These are phyloP conservation scores for grape (Vitis vinifera) DNA, from an alignment of 164 flowering plant genomes.

Conservation along the genomic window DNA sequence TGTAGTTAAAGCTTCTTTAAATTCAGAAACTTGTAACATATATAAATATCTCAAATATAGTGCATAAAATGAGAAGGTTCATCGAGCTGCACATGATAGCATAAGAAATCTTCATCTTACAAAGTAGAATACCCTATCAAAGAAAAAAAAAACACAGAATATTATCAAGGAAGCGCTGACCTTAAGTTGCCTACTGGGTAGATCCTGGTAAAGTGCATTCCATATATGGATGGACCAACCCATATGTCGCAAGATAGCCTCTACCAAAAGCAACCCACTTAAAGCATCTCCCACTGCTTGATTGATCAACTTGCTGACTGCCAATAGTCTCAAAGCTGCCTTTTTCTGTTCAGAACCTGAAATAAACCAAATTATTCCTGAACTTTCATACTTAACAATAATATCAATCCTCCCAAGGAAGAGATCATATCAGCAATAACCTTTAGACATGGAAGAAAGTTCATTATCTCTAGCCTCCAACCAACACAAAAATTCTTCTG, in stretches of 20 bases:
- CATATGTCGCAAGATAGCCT: slow-evolving; percentile 68
- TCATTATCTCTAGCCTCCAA: slow-evolving; percentile 52
- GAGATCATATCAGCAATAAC: slow-evolving; percentile 23
- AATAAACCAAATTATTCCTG: slow-evolving; percentile 16
- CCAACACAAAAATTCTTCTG: slow-evolving; percentile 60
- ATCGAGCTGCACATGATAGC: background rate
- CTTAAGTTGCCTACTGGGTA: slow-evolving; percentile 97
- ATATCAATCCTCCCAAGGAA: background rate
- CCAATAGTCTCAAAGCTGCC: slow-evolving; percentile 77
- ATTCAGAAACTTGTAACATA: background rate
- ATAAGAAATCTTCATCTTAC: background rate
- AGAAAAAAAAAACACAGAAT: background rate
- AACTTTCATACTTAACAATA: background rate
- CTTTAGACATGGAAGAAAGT: slow-evolving; percentile 50
- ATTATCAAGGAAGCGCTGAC: slow-evolving; percentile 27
- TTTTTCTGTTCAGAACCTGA: slow-evolving; percentile 74
- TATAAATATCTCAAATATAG: background rate
- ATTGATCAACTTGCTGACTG: slow-evolving; percentile 76
- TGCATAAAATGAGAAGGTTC: background rate
- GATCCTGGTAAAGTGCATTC: slow-evolving; percentile 83
- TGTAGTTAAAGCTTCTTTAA: background rate
- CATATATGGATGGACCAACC: slow-evolving; percentile 81
- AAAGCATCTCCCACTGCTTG: slow-evolving; percentile 97
- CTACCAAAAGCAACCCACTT: slow-evolving; percentile 87
- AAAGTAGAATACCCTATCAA: background rate